Evolutionary conservation across 140 eudicot genomes (phyloP).

Genomic region (Ambrosia hybrid): DNA sequence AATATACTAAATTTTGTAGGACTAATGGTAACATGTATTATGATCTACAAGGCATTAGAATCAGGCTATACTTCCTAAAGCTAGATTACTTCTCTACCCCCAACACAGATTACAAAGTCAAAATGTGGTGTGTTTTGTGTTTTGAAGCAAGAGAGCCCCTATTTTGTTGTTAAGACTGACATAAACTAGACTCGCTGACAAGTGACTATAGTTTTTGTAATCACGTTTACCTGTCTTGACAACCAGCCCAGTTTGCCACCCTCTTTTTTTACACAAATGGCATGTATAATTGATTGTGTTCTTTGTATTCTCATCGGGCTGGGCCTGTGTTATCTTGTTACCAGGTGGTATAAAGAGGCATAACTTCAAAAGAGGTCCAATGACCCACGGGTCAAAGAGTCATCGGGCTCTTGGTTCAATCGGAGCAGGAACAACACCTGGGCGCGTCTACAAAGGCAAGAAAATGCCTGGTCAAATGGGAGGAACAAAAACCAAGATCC

Average conservation of each 20-base stretch:
- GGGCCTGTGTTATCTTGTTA: conserved; percentile 1
- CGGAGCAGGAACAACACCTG: conserved; percentile 99
- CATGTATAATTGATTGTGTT: not conserved
- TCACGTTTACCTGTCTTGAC: not conserved
- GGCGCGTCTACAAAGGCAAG: conserved; percentile 88
- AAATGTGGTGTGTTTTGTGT: not conserved
- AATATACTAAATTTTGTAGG: not conserved
- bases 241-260: too few species aligned
- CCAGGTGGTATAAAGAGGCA: conserved; percentile 97
- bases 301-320: not conserved
- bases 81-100: not conserved
- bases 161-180: conserved; percentile 1
- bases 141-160: not conserved
- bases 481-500: conserved; percentile 75
- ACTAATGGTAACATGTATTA: not conserved
- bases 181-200: not conserved
- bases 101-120: not conserved
- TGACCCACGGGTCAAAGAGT: conserved; percentile 98
- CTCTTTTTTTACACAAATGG: not conserved
- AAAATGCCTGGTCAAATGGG: conserved; percentile 99
- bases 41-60: not conserved
- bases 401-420: conserved; percentile 90
- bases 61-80: not conserved
- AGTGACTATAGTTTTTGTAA: not conserved
- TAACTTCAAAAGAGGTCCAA: conserved; percentile 85